Evolutionary conservation across 257 asterid genomes (phyloP).

Genomic region (Nicotiana sylvestris): DNA sequence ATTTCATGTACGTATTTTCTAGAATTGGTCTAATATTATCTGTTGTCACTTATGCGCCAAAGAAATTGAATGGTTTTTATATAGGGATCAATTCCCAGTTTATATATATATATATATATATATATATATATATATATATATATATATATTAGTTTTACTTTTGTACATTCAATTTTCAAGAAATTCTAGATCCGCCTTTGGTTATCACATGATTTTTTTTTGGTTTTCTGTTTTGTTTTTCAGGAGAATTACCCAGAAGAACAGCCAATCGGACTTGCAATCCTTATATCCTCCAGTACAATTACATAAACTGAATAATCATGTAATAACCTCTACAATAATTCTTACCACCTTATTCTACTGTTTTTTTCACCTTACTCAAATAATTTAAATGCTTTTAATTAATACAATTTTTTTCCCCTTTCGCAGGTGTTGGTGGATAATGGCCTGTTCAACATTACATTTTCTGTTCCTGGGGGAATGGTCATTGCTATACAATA

Average conservation of each 20-base stretch:
- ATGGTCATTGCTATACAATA: slow-evolving; percentile 46
- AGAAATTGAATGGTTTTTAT: too few relatives aligned
- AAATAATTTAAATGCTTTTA: background rate
- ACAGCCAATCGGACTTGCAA: slow-evolving; percentile 12
- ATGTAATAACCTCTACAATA: slow-evolving; percentile 15
- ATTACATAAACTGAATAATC: slow-evolving; percentile 35
- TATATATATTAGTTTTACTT: too few relatives aligned
- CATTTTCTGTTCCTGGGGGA: slow-evolving; percentile 61
- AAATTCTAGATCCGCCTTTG: too few relatives aligned
- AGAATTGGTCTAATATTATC: too few relatives aligned
- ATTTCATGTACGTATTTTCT: too few relatives aligned
- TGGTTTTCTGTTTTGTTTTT: background rate
- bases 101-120: too few relatives aligned
- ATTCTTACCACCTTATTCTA: background rate
- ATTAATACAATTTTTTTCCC: background rate
- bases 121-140: too few relatives aligned
- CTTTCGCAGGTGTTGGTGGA: slow-evolving; percentile 47
- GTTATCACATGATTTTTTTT: background rate
- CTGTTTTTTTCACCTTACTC: background rate
- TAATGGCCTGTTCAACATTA: slow-evolving; percentile 57
- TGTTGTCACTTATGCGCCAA: too few relatives aligned
- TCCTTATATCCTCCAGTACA: slow-evolving; percentile 47
- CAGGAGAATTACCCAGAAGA: slow-evolving; percentile 31
- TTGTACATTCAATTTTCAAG: too few relatives aligned
- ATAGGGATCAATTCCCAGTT: too few relatives aligned